Evolutionary conservation across 441 rosid genomes (phyloP).

Genomic region (Biscutella laevigata): DNA sequence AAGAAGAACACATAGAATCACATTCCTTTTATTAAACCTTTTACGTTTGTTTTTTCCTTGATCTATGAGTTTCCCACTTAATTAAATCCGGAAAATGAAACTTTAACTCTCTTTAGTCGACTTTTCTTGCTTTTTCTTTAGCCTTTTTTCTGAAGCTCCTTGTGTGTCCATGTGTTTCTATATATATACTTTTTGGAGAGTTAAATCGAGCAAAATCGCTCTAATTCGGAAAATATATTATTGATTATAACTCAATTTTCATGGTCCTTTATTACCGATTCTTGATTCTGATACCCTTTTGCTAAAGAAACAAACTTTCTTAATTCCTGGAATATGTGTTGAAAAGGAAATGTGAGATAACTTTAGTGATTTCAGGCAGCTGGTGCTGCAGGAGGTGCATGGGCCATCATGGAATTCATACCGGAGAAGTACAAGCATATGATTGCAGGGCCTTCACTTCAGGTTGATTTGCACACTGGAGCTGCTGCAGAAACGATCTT

Average conservation of each 20-base stretch:
- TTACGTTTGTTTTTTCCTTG: background rate
- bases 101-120: too few species aligned
- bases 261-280: background rate
- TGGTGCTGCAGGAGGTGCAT: constrained; percentile 77
- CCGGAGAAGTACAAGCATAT: constrained; percentile 60
- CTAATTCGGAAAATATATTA: background rate
- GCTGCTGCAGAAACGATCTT: constrained; percentile 74
- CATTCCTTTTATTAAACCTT: constrained; percentile 9
- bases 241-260: background rate
- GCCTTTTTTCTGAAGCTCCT: constrained; percentile 9
- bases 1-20: constrained; percentile 14
- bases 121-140: too few species aligned
- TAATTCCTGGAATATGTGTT: background rate
- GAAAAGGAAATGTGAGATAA: background rate
- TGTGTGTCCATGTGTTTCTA: constrained; percentile 13
- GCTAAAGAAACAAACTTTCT: too few species aligned
- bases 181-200: background rate
- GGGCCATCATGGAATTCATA: constrained; percentile 62
- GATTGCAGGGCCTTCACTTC: constrained; percentile 62
- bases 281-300: background rate
- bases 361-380: constrained; percentile 41
- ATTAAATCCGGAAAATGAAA: constrained; percentile 1
- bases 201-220: background rate
- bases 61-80: constrained; percentile 14
- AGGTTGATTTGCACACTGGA: constrained; percentile 73